A percentile compares a stretch with the other conserved stretches of the same genome.
Conservation (phyloP, 73 alveolate genomes). For the Tetrahymena borealis region DNA sequence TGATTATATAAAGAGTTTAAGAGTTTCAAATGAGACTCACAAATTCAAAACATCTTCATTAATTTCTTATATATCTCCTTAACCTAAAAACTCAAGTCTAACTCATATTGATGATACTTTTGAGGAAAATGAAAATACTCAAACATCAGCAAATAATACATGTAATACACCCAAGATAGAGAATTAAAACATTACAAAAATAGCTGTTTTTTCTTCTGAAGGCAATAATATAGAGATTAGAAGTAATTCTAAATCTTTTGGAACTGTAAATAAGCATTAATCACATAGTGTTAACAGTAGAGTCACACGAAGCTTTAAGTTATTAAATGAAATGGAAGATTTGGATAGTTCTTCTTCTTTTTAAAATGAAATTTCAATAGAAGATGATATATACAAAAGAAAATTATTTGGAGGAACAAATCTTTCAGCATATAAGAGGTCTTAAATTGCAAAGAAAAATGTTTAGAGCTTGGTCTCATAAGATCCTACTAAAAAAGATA, state of each 20-base stretch:
- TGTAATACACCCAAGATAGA: no score
- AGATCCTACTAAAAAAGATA: not conserved
- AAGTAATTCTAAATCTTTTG: no score
- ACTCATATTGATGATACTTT: not conserved
- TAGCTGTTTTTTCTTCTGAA: no score
- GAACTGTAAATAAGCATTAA: no score
- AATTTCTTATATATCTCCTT: not conserved
- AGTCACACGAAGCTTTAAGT: not conserved
- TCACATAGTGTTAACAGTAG: not conserved
- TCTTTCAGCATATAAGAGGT: not conserved
- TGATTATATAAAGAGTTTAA: not conserved
- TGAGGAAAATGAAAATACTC: not conserved
- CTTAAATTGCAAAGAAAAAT: not conserved
- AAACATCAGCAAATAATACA: not conserved
- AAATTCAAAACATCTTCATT: not conserved
- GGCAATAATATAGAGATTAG: no score
- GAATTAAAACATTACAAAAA: no score
- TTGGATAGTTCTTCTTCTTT: not conserved
- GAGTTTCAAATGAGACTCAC: not conserved
- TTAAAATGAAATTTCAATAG: not conserved
- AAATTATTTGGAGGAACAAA: not conserved
- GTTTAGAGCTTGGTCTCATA: not conserved
- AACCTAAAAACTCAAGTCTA: not conserved
- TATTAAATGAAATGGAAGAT: not conserved
- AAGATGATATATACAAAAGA: not conserved